Conservation (phyloP, 179 eudicot species). For the Patellifolia procumbens region DNA sequence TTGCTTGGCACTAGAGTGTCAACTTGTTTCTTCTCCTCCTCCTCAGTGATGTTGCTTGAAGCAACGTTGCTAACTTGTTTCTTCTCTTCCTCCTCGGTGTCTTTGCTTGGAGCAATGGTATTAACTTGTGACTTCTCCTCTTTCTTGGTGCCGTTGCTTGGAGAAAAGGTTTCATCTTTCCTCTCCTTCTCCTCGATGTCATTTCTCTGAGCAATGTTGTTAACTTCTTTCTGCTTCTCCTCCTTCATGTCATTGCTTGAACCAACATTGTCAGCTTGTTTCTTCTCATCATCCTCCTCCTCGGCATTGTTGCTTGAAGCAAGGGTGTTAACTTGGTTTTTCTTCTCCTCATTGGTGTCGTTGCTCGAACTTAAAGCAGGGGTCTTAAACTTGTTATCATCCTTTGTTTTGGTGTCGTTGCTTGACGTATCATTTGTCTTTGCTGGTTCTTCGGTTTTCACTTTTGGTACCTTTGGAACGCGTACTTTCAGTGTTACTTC, state of each 20-base stretch:
- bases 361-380: not conserved
- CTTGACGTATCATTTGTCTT: not conserved
- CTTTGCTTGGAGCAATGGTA: not conserved
- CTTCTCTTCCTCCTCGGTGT: not conserved
- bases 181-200: not conserved
- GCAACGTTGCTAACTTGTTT: not conserved
- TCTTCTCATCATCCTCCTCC: not conserved
- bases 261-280: not conserved
- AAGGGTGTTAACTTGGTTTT: not conserved
- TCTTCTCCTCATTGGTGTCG: not conserved
- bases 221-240: not conserved
- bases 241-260: not conserved
- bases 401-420: not conserved
- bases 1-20: not conserved
- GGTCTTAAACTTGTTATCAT: too few relatives aligned
- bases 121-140: not conserved
- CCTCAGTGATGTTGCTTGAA: not conserved
- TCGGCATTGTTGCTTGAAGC: not conserved
- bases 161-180: too few relatives aligned
- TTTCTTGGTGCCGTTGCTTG: not conserved
- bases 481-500: constrained; percentile 22
- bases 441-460: not conserved
- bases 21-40: not conserved
- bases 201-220: not conserved
- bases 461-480: constrained; percentile 27